phyloP scores from a whole-genome alignment of 441 rosid genomes.

The Flueggea neowawraea region DNA sequence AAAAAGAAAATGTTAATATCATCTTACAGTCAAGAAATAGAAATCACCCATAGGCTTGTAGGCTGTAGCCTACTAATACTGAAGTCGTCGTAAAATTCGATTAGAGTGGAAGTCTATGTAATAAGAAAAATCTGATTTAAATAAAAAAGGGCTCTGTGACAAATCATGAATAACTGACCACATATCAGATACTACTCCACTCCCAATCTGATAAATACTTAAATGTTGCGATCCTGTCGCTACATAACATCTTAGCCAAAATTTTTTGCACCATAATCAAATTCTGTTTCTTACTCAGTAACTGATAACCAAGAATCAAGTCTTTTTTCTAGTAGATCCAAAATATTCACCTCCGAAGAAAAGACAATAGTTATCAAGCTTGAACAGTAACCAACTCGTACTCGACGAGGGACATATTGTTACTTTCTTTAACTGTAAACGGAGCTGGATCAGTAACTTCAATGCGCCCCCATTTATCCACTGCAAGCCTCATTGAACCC shows the following conservation, averaged over 20 bases:
- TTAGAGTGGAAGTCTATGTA: no score
- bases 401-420: conserved; percentile 83
- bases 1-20: conserved; percentile 1
- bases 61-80: no score
- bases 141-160: neutral
- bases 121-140: no score
- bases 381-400: conserved; percentile 75
- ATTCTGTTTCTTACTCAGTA: conserved; percentile 16
- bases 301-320: conserved; percentile 25
- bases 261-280: conserved; percentile 16
- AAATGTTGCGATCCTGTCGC: conserved; percentile 10
- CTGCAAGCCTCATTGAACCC: conserved; percentile 89
- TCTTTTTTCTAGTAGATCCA: conserved; percentile 14
- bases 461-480: conserved; percentile 91
- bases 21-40: no score
- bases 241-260: conserved; percentile 16
- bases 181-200: conserved; percentile 7
- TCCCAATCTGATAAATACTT: conserved; percentile 10
- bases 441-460: conserved; percentile 67
- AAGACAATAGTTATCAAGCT: conserved; percentile 39
- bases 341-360: conserved; percentile 24
- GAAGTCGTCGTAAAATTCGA: no score
- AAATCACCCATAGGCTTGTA: neutral
- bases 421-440: conserved; percentile 57
- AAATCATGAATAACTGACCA: neutral